Conservation (phyloP, 2,329 filamentous ascomycete genomes). For the Arthroderma sp. region DNA sequence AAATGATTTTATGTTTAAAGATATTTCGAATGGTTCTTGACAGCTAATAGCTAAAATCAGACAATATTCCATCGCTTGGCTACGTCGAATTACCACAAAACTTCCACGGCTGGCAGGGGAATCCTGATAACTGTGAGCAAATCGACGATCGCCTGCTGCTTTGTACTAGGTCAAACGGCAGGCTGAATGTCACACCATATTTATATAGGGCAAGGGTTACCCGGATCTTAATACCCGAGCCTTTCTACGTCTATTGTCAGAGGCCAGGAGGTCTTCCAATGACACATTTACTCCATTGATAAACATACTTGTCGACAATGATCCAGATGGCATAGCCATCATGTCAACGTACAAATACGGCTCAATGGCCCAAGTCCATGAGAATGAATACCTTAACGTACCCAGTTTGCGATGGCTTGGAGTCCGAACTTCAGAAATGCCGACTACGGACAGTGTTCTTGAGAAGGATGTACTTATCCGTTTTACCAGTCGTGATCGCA, state of each 20-base stretch:
- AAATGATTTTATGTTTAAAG: background rate
- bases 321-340: conserved; percentile 51
- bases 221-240: conserved; percentile 46
- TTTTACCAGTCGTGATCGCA: conserved; percentile 42
- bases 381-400: conserved; percentile 35
- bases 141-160: background rate
- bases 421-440: conserved; percentile 31
- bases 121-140: conserved; percentile 43
- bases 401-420: conserved; percentile 45
- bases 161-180: background rate
- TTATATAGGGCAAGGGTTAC: conserved; percentile 48
- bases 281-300: conserved; percentile 21
- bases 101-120: conserved; percentile 30
- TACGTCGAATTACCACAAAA: conserved; percentile 34
- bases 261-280: conserved; percentile 12
- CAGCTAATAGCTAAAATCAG: conserved; percentile 19
- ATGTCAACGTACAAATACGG: conserved; percentile 51
- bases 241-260: conserved; percentile 37
- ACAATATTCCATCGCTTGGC: conserved; percentile 48
- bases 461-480: conserved; percentile 26
- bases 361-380: conserved; percentile 42
- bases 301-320: conserved; percentile 45
- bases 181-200: background rate
- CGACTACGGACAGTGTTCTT: conserved; percentile 14
- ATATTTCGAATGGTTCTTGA: background rate